Base-by-base conservation (phyloP, 2,329 filamentous ascomycete species). In the Colletotrichum simmondsii region DNA sequence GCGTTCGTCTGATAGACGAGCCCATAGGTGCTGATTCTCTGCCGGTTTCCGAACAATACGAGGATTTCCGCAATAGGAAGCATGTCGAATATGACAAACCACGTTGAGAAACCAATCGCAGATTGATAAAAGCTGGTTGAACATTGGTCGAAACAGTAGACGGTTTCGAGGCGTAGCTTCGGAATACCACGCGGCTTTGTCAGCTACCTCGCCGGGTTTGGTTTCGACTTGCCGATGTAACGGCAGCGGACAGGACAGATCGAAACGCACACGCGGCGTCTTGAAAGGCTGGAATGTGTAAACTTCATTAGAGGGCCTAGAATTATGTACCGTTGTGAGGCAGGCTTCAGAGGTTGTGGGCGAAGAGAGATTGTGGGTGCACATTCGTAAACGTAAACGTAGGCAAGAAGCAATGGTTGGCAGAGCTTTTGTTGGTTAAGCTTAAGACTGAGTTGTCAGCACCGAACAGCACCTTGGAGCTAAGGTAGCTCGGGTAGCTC, bases 1-100 rank as follows among this genome's bases (percentile, higher is more conserved):
- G 57, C 11, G 68, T 68, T 71, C 57, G 10, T 71, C 64, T 42
- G 57, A 71, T 56, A 16, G 64, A 54, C 28, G 64, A 59, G 49
- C 19, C 3, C 16, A 52, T 5, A 35, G 60, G 26, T 26, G 30
- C 63, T 46, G 63, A 42, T 8, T 49, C 42, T n/a, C 49, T 42
- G 24, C 5, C 28, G 11, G 32, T 53, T 12, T 67, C 19, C 28
- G 42, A 16, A 32, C n/a, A 32, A n/a, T 10, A 49, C 19, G 42
- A 49, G 19, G 42, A 22, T 19, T 22, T 49, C 19, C 42, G 42
- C 42, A 22, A 49, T 11, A 49, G 42, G 42, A 22, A 22, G 19
- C 42, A 28, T 22, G 6, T 52, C 22, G 10, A 12, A 49, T 28
- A 16, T 16, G 26, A 22, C 35, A 22, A 64, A 22, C 14, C 6